Conservation (phyloP, 2,329 filamentous ascomycete species). For the Leptographium wingfieldii region DNA sequence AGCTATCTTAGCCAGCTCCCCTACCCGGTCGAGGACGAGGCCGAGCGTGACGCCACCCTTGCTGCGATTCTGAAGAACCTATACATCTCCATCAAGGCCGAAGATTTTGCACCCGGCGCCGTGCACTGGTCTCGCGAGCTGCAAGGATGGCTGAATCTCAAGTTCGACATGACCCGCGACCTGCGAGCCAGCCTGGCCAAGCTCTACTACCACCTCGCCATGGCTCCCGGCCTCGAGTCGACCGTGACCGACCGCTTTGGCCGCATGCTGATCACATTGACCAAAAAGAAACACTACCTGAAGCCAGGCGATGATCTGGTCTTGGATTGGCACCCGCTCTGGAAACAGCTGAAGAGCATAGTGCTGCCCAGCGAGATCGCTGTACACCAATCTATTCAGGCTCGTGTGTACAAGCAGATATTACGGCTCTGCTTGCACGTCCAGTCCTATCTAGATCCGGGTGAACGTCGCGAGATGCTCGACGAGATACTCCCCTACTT, state of each 20-base stretch:
- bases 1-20: slow-evolving; percentile 86
- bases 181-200: slow-evolving; percentile 73
- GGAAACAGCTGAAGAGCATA: slow-evolving; percentile 82
- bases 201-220: slow-evolving; percentile 85
- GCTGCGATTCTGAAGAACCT: slow-evolving; percentile 85
- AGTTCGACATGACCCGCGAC: slow-evolving; percentile 87
- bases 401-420: slow-evolving; percentile 49
- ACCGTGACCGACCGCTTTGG: slow-evolving; percentile 78
- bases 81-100: slow-evolving; percentile 80
- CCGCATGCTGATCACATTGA: slow-evolving; percentile 90
- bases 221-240: slow-evolving; percentile 80
- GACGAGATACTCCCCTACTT: slow-evolving; percentile 77
- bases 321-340: slow-evolving; percentile 87
- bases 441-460: slow-evolving; percentile 85
- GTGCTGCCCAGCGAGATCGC: slow-evolving; percentile 78
- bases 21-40: slow-evolving; percentile 72
- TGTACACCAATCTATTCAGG: slow-evolving; percentile 41
- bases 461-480: slow-evolving; percentile 68
- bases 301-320: slow-evolving; percentile 80
- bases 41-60: slow-evolving; percentile 64
- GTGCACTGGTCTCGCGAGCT: slow-evolving; percentile 97
- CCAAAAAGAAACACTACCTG: slow-evolving; percentile 95
- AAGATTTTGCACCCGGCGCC: slow-evolving; percentile 88
- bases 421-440: slow-evolving; percentile 84
- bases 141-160: slow-evolving; percentile 86